A percentile compares a stretch with the other conserved stretches of the same genome.
Evolutionary conservation across 257 asterid genomes (phyloP).

Genomic region (Eustoma russellianum): DNA sequence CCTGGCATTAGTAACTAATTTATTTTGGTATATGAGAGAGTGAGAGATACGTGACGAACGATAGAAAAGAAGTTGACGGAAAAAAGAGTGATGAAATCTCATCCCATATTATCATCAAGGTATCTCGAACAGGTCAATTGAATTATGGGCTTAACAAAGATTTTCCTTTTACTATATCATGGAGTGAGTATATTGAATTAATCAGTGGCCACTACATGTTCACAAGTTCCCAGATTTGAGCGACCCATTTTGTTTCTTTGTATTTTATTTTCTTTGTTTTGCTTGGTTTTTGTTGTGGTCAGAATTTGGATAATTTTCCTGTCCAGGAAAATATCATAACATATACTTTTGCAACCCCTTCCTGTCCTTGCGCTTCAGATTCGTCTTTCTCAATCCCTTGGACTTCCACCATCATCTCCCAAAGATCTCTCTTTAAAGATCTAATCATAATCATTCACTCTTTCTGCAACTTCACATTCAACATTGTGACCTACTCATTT

Average conservation of each 20-base stretch:
- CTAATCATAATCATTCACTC: background rate
- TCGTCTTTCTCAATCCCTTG: background rate
- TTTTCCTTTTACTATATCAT: no score
- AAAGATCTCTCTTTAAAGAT: conserved; percentile 17
- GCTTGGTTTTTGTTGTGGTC: background rate
- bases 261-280: conserved; percentile 4
- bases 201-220: background rate
- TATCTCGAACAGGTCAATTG: no score
- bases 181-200: no score
- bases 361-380: background rate
- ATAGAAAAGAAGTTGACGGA: no score
- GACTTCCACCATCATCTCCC: conserved; percentile 14
- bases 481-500: conserved; percentile 15
- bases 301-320: conserved; percentile 9
- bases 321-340: conserved; percentile 11
- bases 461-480: conserved; percentile 7
- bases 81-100: no score
- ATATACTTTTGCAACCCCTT: conserved; percentile 1
- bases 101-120: no score
- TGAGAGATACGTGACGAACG: no score
- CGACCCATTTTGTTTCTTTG: conserved; percentile 7
- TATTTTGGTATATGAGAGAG: no score
- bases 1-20: no score
- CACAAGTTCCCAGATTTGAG: conserved; percentile 12
- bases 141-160: no score